A percentile compares a stretch with the other conserved stretches of the same genome.
phyloP scores from a whole-genome alignment of 202 grass and related monocot genomes.

The Digitaria exilis region DNA sequence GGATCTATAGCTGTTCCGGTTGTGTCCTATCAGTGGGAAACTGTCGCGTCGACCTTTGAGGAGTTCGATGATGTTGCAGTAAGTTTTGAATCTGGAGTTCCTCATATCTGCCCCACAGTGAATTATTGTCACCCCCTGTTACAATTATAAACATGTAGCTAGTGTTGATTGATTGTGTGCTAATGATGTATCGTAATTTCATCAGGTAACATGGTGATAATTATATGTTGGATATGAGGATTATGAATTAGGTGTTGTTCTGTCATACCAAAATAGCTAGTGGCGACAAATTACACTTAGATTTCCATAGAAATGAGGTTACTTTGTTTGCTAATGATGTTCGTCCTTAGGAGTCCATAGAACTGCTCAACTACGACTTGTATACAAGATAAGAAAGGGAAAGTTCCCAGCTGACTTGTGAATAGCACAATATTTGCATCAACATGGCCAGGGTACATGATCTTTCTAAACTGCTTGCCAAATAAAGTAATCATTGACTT shows the following conservation, averaged over 20 bases:
- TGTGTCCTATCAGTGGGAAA: conserved; percentile 90
- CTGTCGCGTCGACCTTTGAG: conserved; percentile 89
- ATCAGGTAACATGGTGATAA: neutral
- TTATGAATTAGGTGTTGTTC: conserved; percentile 5
- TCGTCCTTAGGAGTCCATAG: too few species aligned
- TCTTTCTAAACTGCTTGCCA: neutral
- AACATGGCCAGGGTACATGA: neutral
- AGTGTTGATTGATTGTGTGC: neutral
- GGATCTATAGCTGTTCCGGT: conserved; percentile 47
- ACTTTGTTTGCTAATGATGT: too few species aligned
- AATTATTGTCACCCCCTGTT: neutral
- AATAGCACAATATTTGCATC: neutral
- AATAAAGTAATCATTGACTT: conserved; percentile 7
- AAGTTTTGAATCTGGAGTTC: conserved; percentile 51
- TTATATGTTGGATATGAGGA: conserved; percentile 1
- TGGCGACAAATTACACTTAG: neutral
- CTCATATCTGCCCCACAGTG: conserved; percentile 16
- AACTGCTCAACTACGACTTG: neutral
- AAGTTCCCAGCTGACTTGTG: neutral
- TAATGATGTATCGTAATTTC: neutral
- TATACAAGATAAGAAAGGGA: neutral
- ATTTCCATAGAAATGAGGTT: neutral
- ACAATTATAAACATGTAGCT: neutral
- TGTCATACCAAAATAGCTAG: neutral
- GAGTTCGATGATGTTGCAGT: conserved; percentile 94